These are phyloP conservation scores for Talaromyces pinophilus DNA, from an alignment of 2,329 filamentous ascomycete species.

Conservation along the genomic window DNA sequence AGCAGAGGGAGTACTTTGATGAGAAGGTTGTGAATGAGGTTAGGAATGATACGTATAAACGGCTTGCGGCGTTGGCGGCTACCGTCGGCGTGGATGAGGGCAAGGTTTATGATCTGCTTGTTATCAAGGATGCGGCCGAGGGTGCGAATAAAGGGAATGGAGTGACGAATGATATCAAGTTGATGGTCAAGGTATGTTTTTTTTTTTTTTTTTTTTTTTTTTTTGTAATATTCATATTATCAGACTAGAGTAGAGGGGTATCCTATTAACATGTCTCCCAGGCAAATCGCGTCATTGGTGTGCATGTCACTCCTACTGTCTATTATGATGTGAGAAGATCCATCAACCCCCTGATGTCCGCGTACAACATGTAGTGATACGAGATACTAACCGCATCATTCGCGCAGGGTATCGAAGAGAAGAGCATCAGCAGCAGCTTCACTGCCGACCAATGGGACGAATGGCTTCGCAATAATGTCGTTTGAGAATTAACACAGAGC, in stretches of 20 bases:
- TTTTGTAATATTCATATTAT: slow-evolving; percentile 6
- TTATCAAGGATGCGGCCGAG: slow-evolving; percentile 64
- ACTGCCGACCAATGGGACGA: slow-evolving; percentile 79
- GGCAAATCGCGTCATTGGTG: slow-evolving; percentile 69
- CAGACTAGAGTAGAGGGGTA: slow-evolving; percentile 7
- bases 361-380: not conserved
- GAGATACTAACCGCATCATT: slow-evolving; percentile 20
- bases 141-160: slow-evolving; percentile 76
- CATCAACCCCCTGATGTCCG: not conserved
- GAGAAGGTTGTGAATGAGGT: slow-evolving; percentile 79
- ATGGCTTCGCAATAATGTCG: slow-evolving; percentile 70
- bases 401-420: slow-evolving; percentile 66
- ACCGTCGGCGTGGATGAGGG: slow-evolving; percentile 68
- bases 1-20: slow-evolving; percentile 81
- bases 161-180: slow-evolving; percentile 82
- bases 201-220: not conserved
- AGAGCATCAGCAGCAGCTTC: slow-evolving; percentile 77
- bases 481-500: slow-evolving; percentile 39
- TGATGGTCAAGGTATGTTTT: slow-evolving; percentile 70
- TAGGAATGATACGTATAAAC: slow-evolving; percentile 78
- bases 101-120: slow-evolving; percentile 68
- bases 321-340: slow-evolving; percentile 67
- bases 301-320: slow-evolving; percentile 90
- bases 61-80: slow-evolving; percentile 73
- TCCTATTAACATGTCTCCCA: slow-evolving; percentile 28